phyloP scores from a whole-genome alignment of 2,329 filamentous ascomycete genomes.

The Cryphonectria nitschkei region DNA sequence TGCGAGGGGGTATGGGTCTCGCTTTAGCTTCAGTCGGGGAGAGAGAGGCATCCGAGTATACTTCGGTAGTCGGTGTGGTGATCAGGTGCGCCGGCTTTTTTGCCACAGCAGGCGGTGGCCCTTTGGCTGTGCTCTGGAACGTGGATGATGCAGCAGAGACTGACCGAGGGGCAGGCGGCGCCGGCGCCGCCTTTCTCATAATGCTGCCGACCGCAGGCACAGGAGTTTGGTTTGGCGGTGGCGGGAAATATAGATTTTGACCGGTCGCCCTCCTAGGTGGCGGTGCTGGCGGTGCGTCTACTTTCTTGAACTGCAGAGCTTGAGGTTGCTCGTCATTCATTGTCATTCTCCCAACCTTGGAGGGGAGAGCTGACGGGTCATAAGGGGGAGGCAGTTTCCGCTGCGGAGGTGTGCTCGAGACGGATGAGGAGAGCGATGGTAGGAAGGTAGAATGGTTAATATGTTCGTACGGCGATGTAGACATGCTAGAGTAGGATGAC shows the following conservation, averaged over 20 bases:
- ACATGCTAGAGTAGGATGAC: slow-evolving; percentile 59
- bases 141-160: slow-evolving; percentile 42
- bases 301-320: slow-evolving; percentile 34
- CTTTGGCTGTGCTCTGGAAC: slow-evolving; percentile 44
- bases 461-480: slow-evolving; percentile 63
- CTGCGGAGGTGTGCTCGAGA: slow-evolving; percentile 47
- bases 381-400: slow-evolving; percentile 57
- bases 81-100: slow-evolving; percentile 64
- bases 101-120: slow-evolving; percentile 58
- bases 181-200: slow-evolving; percentile 35
- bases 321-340: slow-evolving; percentile 45
- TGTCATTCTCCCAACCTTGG: slow-evolving; percentile 49
- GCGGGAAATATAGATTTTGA: slow-evolving; percentile 28
- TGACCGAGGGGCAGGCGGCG: slow-evolving; percentile 36
- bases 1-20: slow-evolving; percentile 35
- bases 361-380: slow-evolving; percentile 50
- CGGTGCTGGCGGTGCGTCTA: slow-evolving; percentile 50
- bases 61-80: slow-evolving; percentile 37
- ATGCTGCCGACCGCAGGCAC: slow-evolving; percentile 29
- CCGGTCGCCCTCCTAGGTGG: slow-evolving; percentile 47
- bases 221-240: slow-evolving; percentile 27
- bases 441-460: slow-evolving; percentile 54
- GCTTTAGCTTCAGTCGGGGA: slow-evolving; percentile 31
- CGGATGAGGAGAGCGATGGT: slow-evolving; percentile 49
- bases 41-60: slow-evolving; percentile 27